Conservation (phyloP, 768 basidiomycete species). For the Hemileccinum impolitum region DNA sequence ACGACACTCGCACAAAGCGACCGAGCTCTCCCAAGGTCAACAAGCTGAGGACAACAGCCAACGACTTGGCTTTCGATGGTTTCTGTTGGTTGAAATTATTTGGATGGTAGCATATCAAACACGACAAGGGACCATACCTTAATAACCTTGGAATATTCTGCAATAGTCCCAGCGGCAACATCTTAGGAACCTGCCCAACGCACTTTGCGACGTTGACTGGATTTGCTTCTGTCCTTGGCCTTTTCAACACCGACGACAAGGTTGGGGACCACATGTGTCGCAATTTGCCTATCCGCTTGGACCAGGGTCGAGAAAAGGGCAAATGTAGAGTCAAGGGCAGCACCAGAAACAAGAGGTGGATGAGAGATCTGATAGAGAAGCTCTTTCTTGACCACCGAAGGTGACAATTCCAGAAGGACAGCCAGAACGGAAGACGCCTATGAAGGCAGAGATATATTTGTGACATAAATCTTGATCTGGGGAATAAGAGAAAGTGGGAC, state of each 20-base stretch:
- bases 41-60: slow-evolving; percentile 75
- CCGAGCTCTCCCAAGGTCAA: slow-evolving; percentile 92
- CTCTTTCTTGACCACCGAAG: slow-evolving; percentile 66
- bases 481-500: slow-evolving; percentile 62
- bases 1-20: slow-evolving; percentile 64
- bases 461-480: slow-evolving; percentile 74
- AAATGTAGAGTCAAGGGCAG: slow-evolving; percentile 77
- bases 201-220: slow-evolving; percentile 79
- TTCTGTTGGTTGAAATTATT: slow-evolving; percentile 31
- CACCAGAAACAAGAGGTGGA: slow-evolving; percentile 74
- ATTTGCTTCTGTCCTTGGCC: slow-evolving; percentile 51
- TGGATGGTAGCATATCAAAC: not conserved
- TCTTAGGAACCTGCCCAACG: slow-evolving; percentile 67
- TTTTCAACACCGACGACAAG: slow-evolving; percentile 67
- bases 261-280: slow-evolving; percentile 76
- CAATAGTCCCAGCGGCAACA: slow-evolving; percentile 79
- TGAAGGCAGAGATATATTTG: slow-evolving; percentile 77
- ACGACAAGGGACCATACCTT: slow-evolving; percentile 47
- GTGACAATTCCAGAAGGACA: slow-evolving; percentile 65
- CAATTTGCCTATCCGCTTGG: slow-evolving; percentile 76
- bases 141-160: slow-evolving; percentile 77
- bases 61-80: slow-evolving; percentile 59
- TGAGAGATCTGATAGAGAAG: slow-evolving; percentile 70
- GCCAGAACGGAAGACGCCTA: slow-evolving; percentile 66
- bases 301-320: slow-evolving; percentile 82